Evolutionary conservation across 495 filamentous ascomycete genomes (phyloP), one percentile per base, ranked within the genome.

Genomic region (Penicillium bialowiezense): DNA sequence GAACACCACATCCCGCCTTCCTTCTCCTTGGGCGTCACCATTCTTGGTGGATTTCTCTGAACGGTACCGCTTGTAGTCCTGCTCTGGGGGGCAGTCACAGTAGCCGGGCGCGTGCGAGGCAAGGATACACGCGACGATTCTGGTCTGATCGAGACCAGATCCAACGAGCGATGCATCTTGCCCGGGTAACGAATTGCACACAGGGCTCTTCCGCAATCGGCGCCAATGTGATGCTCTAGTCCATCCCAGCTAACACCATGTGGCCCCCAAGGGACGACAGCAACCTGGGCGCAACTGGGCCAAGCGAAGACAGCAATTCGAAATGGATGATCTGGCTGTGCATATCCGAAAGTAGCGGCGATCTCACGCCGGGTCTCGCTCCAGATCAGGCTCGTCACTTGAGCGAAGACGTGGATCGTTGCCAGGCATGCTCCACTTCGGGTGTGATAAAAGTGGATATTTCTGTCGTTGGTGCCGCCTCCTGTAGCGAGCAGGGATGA

Each of bases 361-460:
- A 98, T 92, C 65, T 97, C 95, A 14, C 87, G 82, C 5, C 88
- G 82, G 18, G 82, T 90, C 15, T 80, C 86, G 43, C 86, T 90
- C 92, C 92, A 98, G 52, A 97, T 86, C 29, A 98, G 74, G 52
- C 85, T 88, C 1, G 93, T 98, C 20, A 98, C 90, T 62, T 98
- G 93, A 0, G 95, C 91, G 41, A 88, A 83, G 28, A 96, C 91
- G 51, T 91, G 88, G 58, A 98, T 97, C 4, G 86, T 95, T 7
- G 90, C 90, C 9, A 97, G 79, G 51, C 85, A 86, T 8, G 89
- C 84, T 2, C 95, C 93, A 2, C 90, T 91, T 13, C 78, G 78
- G 3, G 89, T 86, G 66, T 98, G 92, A 70, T 83, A 96, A 70
- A 98, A 97, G 69, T 97, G 93, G 41, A 98, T 96, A 59, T 88